A percentile compares a stretch with the other conserved stretches of the same genome.
phyloP scores from a whole-genome alignment of 495 filamentous ascomycete genomes.

The Aspergillus mulundensis region DNA sequence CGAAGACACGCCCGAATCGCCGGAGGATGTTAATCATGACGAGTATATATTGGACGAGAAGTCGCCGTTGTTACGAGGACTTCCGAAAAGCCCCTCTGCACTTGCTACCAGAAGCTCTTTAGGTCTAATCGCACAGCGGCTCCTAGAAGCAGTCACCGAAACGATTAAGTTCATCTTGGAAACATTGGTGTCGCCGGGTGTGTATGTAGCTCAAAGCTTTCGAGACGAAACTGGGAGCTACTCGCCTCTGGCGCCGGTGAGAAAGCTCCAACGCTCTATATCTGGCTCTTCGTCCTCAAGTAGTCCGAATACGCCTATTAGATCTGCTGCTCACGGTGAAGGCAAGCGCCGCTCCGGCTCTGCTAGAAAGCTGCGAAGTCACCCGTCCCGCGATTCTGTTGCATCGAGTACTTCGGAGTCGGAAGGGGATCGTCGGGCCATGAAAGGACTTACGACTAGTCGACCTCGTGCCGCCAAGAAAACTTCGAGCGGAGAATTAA shows the following conservation, averaged over 20 bases:
- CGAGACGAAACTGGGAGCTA: conserved; percentile 73
- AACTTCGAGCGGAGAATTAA: conserved; percentile 32
- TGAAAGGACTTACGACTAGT: conserved; percentile 21
- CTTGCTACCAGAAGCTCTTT: conserved; percentile 54
- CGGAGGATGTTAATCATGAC: conserved; percentile 28
- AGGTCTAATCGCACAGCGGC: conserved; percentile 36
- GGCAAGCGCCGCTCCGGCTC: conserved; percentile 30
- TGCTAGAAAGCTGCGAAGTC: conserved; percentile 35
- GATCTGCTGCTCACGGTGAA: conserved; percentile 25
- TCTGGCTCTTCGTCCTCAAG: conserved; percentile 21
- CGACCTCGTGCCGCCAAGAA: conserved; percentile 48
- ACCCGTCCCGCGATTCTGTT: conserved; percentile 37
- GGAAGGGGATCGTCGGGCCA: conserved; percentile 35
- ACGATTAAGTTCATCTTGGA: conserved; percentile 72
- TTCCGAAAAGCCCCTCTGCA: conserved; percentile 44
- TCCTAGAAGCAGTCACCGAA: conserved; percentile 57
- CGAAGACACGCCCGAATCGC: conserved; percentile 25
- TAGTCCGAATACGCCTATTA: conserved; percentile 24
- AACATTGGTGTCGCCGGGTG: conserved; percentile 69
- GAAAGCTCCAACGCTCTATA: conserved; percentile 51
- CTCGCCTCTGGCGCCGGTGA: conserved; percentile 60
- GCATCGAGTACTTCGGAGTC: conserved; percentile 47
- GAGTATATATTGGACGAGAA: conserved; percentile 57
- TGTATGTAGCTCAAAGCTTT: conserved; percentile 76
- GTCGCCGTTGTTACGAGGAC: conserved; percentile 54